A percentile compares a stretch with the other conserved stretches of the same genome.
phyloP scores from a whole-genome alignment of 495 filamentous ascomycete species.

The Sphaerosporella brunnea region DNA sequence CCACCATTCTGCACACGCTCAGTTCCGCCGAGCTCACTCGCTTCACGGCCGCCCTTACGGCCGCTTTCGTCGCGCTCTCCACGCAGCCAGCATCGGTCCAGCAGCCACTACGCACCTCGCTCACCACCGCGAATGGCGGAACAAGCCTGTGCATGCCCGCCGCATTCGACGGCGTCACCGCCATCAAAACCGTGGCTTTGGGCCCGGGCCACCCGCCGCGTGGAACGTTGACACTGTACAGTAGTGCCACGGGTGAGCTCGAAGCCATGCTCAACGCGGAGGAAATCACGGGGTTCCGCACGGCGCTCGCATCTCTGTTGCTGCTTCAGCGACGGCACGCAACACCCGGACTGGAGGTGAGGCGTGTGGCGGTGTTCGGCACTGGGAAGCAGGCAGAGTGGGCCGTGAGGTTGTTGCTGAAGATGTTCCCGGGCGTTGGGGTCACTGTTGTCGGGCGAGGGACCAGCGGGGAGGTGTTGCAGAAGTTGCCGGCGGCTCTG shows the following conservation, averaged over 20 bases:
- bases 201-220: constrained; percentile 33
- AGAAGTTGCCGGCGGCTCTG: not conserved
- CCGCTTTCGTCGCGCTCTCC: not conserved
- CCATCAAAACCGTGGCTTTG: constrained; percentile 19
- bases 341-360: constrained; percentile 29
- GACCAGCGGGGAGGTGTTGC: not conserved
- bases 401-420: constrained; percentile 54
- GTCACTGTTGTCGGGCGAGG: constrained; percentile 16
- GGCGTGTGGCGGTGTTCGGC: constrained; percentile 71
- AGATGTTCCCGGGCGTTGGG: constrained; percentile 8
- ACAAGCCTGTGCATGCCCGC: constrained; percentile 92
- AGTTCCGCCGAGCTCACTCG: not conserved
- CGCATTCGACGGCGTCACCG: constrained; percentile 25
- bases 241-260: constrained; percentile 42
- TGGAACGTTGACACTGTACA: constrained; percentile 61
- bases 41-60: not conserved
- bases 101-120: constrained; percentile 59
- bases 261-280: constrained; percentile 67
- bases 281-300: constrained; percentile 83
- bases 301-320: constrained; percentile 62
- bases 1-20: too few relatives aligned
- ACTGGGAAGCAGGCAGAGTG: constrained; percentile 81
- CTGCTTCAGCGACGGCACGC: constrained; percentile 51
- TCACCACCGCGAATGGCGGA: constrained; percentile 46
- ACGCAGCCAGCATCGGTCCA: too few relatives aligned